These are phyloP conservation scores for Galeopsis tetrahit DNA, from an alignment of 257 asterid genomes.

Conservation along the genomic window DNA sequence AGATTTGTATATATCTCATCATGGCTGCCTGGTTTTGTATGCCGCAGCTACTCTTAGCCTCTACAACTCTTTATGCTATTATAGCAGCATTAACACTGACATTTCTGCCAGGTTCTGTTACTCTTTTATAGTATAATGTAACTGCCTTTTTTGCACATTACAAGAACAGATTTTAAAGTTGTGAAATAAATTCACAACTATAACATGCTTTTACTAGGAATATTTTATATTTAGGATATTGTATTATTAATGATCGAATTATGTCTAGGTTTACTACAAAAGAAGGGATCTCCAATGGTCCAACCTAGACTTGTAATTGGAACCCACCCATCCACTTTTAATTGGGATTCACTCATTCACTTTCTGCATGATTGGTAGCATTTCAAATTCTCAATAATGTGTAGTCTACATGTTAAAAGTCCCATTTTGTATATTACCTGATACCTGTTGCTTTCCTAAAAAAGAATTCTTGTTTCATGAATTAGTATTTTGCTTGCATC, in stretches of 20 bases:
- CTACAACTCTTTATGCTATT: constrained; percentile 25
- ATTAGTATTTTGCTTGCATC: constrained; percentile 13
- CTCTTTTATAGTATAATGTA: background rate
- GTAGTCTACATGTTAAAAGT: constrained; percentile 17
- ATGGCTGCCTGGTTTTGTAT: constrained; percentile 17
- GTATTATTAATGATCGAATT: background rate
- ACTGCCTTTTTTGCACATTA: constrained; percentile 7
- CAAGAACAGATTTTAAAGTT: background rate
- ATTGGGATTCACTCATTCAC: background rate
- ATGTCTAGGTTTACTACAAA: constrained; percentile 14
- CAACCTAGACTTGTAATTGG: background rate
- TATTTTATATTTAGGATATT: constrained; percentile 7
- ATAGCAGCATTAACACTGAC: background rate
- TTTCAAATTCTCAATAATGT: background rate
- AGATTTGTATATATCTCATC: background rate
- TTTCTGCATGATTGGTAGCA: constrained; percentile 6
- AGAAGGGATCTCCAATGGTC: constrained; percentile 18
- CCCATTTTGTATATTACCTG: background rate
- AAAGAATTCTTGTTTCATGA: background rate
- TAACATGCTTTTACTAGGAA: background rate
- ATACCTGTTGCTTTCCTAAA: constrained; percentile 4
- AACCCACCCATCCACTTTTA: background rate
- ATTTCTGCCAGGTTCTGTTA: background rate
- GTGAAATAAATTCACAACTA: background rate
- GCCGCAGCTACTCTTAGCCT: constrained; percentile 11